Base-by-base conservation (phyloP, 331 rosid species). In the Cydonia oblonga region DNA sequence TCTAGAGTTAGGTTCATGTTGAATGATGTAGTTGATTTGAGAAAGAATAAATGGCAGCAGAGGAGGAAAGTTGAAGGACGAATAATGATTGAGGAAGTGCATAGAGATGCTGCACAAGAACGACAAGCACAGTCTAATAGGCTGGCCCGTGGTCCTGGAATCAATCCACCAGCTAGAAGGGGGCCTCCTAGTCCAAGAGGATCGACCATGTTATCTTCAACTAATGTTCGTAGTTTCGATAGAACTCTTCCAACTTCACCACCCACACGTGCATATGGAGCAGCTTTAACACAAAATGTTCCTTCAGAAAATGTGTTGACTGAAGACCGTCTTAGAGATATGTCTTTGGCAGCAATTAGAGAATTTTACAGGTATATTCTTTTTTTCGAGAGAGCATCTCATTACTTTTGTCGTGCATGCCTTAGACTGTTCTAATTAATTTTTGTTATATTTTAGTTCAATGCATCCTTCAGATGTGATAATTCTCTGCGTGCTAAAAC, bases 91-190 rank as follows among this genome's bases (percentile, higher is more conserved):
- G 98, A 90, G 62, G 98, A 93, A 80, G 87, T 93, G 57, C 98
- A 93, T 80, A 87, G 97, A 77, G 98, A 90, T 83, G 98, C 98
- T 62, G 90, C 92, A 4, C 96, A 92, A 72, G 98, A 92, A 74
- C 83, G 89, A 70, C 98, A 90, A 35, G 85, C 96, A 56, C 96
- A 88, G 76, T 28, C 85, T 72, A 83, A 92, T 68, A 90, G 98
- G 87, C 68, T 84, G 44, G 76, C 81, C 56, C 97, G 98, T 74
- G 96, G 90, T 69, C 84, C 81, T 42, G 80, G 85, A 64, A 83
- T 70, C 60, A 87, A 81, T 79, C 70, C 83, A 53, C 79, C 97
- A 15, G 74, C 83, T 25, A 89, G 98, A 74, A 88, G 96, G 82
- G 65, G 40, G 12, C 40, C 72, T 59, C 74, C 86, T n/a, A 75